Base-by-base conservation (phyloP, 306 rosid genomes). In the Trifolium repens region DNA sequence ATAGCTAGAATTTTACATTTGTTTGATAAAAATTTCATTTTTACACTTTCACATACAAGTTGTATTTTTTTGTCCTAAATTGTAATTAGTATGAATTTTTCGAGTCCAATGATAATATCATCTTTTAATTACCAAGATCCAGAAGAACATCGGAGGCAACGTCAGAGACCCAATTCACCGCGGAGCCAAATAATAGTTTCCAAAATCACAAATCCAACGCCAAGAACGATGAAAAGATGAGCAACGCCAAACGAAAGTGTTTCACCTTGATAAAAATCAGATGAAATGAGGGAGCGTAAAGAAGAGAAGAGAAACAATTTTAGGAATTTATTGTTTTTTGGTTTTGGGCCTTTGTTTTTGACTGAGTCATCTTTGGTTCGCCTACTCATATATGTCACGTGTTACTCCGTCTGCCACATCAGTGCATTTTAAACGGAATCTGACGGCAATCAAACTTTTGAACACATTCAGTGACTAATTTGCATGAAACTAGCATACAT, bases 161-260 rank as follows among this genome's bases (percentile, higher is more conserved):
- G 79, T 89, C 80, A 6, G 93, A 89, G 65, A 79, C 61, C 91
- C 93, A 92, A 73, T 84, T 62, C 30, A 88, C 88, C 3, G 89
- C 84, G 15, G 86, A 78, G 76, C 97, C 96, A 9, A 87, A 90
- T 78, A 90, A 92, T 62, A 92, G 89, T 88, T 94, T 97, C 98
- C 97, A 92, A 53, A 94, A 92, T 96, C 91, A 92, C 67, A 94
- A 89, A 82, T 94, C 97, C 83, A 94, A 72, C 19, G 99, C 99
- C 8, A 94, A 85, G 57, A 94, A 89, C 6, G 90, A 85, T 8
- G 97, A 94, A 78, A 94, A 94, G 66, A 92, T 92, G 77, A 94
- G 97, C 86, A 90, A 80, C 8, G 97, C 99, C 87, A 94, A 47
- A n/a, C n/a, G n/a, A n/a, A n/a, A n/a, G n/a, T n/a, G n/a, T n/a